phyloP scores from a whole-genome alignment of 495 filamentous ascomycete species.

The Xylaria cubensis region DNA sequence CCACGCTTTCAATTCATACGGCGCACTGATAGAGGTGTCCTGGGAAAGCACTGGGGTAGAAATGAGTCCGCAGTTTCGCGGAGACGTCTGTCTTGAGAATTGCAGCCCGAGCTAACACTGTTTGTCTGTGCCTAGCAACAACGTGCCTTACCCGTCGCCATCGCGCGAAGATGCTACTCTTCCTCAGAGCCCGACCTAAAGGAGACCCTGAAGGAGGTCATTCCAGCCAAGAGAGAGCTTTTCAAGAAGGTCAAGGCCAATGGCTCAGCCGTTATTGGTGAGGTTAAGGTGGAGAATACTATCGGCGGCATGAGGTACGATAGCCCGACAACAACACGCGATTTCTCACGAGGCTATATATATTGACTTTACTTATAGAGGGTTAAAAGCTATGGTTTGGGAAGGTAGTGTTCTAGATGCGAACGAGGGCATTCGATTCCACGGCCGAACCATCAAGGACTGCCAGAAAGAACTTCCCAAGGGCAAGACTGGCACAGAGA shows the following conservation, averaged over 20 bases:
- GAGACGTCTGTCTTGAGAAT: background rate
- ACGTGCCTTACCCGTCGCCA: conserved; percentile 40
- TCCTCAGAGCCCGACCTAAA: conserved; percentile 87
- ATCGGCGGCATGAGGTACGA: conserved; percentile 87
- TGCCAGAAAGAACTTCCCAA: conserved; percentile 94
- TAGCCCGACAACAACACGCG: background rate
- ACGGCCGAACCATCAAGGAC: conserved; percentile 96
- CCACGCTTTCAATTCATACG: background rate
- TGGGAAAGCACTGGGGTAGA: background rate
- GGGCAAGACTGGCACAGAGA: conserved; percentile 92
- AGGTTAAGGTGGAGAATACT: conserved; percentile 92
- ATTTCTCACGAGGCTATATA: background rate
- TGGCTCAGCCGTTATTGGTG: conserved; percentile 81
- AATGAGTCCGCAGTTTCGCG: background rate
- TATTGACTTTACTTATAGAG: conserved; percentile 43
- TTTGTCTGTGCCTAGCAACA: conserved; percentile 37
- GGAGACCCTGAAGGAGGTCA: conserved; percentile 76
- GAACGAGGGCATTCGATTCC: conserved; percentile 97
- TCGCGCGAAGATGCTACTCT: conserved; percentile 60
- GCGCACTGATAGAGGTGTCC: background rate
- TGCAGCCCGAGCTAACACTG: conserved; percentile 1
- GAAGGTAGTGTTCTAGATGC: conserved; percentile 97
- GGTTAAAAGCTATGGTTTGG: conserved; percentile 97
- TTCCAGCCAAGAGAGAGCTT: conserved; percentile 91
- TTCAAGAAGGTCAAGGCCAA: conserved; percentile 89